Evolutionary conservation across 176 grass and related monocot species (phyloP).

Genomic region (Cenchrus americanus): DNA sequence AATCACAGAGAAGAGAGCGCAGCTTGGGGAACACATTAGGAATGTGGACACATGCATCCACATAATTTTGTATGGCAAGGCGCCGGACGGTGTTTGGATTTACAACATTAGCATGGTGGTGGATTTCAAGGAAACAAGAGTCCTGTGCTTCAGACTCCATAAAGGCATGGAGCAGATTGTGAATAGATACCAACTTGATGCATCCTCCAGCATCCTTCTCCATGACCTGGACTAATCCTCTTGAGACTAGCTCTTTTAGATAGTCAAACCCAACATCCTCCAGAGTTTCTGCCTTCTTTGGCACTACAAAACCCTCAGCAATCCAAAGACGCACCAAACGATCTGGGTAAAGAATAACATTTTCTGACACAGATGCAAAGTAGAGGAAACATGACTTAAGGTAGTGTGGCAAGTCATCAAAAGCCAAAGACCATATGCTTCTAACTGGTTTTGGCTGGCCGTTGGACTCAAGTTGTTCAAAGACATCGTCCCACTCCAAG

Average conservation of each 20-base stretch:
- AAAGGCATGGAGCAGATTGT: constrained; percentile 51
- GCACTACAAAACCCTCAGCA: constrained; percentile 50
- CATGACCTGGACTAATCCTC: constrained; percentile 51
- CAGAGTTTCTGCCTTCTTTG: constrained; percentile 41
- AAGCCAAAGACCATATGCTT: constrained; percentile 45
- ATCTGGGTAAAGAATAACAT: constrained; percentile 38
- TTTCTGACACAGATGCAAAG: constrained; percentile 46
- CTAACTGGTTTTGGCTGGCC: constrained; percentile 45
- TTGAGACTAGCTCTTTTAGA: constrained; percentile 46
- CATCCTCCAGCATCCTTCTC: constrained; percentile 43
- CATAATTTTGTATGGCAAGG: constrained; percentile 49
- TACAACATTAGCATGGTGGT: constrained; percentile 39
- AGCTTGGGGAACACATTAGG: constrained; percentile 53
- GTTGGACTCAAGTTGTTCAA: constrained; percentile 46
- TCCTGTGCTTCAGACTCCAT: constrained; percentile 49
- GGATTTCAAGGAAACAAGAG: constrained; percentile 51
- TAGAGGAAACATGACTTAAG: constrained; percentile 65
- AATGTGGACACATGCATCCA: constrained; percentile 40
- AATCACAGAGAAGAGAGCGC: constrained; percentile 54
- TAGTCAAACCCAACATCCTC: constrained; percentile 44
- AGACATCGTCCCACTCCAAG: constrained; percentile 42
- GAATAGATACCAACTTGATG: constrained; percentile 45
- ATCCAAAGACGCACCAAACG: constrained; percentile 50
- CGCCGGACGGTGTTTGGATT: constrained; percentile 45
- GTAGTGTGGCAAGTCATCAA: constrained; percentile 55